These are phyloP conservation scores for Wallacemonas rigidus DNA, from an alignment of 208 protist species.

Conservation along the genomic window DNA sequence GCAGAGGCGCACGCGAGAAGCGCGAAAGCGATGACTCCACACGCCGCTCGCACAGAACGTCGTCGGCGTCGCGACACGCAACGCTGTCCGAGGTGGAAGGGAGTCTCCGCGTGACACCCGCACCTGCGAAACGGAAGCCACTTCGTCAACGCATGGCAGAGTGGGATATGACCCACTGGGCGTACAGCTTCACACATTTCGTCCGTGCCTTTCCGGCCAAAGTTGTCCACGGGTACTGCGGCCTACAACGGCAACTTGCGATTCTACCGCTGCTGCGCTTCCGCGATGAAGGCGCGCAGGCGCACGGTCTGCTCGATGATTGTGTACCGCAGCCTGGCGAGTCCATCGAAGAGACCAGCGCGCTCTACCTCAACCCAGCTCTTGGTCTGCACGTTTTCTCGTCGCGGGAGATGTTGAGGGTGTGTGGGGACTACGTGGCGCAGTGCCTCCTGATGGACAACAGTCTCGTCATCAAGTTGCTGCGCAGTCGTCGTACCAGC, in stretches of 20 bases:
- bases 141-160: conserved; percentile 23
- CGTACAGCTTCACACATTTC: conserved; percentile 55
- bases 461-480: conserved; percentile 64
- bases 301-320: conserved; percentile 21
- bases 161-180: conserved; percentile 42
- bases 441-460: conserved; percentile 63
- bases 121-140: not conserved
- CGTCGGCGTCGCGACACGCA: not conserved
- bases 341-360: conserved; percentile 1
- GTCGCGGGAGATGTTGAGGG: conserved; percentile 40
- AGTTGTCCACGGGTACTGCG: conserved; percentile 63
- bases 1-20: too few species aligned
- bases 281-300: conserved; percentile 24
- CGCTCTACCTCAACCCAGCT: not conserved
- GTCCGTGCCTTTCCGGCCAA: conserved; percentile 64
- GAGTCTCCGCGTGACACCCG: not conserved
- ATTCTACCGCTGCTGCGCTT: conserved; percentile 65
- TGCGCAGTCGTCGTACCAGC: conserved; percentile 63
- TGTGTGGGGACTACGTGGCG: conserved; percentile 49
- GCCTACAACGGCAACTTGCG: conserved; percentile 61
- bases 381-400: conserved; percentile 31
- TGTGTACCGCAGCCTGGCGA: conserved; percentile 11
- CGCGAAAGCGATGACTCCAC: not conserved
- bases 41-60: not conserved
- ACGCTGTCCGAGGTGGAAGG: not conserved